A percentile compares a stretch with the other conserved stretches of the same genome.
These are phyloP conservation scores for Cladophialophora immunda DNA, from an alignment of 2,329 filamentous ascomycete genomes.

Conservation along the genomic window DNA sequence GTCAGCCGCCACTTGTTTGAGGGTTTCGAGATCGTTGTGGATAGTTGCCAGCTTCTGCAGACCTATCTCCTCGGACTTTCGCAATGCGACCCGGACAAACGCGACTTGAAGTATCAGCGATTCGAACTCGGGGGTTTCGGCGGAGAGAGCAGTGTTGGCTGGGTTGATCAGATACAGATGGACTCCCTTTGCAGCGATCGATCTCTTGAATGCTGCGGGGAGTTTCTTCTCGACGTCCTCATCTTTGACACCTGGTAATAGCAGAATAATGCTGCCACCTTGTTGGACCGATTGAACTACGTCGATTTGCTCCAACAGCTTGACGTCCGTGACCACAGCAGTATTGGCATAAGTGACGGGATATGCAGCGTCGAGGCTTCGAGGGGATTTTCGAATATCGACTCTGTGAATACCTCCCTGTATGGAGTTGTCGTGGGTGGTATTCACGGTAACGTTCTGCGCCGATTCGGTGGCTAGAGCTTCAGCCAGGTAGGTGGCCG, in stretches of 20 bases:
- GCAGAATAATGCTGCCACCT: slow-evolving; percentile 77
- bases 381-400: slow-evolving; percentile 84
- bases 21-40: slow-evolving; percentile 66
- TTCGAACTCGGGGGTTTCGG: slow-evolving; percentile 68
- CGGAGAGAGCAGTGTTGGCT: slow-evolving; percentile 71
- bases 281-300: slow-evolving; percentile 74
- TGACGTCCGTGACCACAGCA: slow-evolving; percentile 78
- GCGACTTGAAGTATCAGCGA: slow-evolving; percentile 78
- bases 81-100: slow-evolving; percentile 80
- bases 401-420: slow-evolving; percentile 82
- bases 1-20: slow-evolving; percentile 67
- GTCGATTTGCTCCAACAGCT: slow-evolving; percentile 80
- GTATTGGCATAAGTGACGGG: slow-evolving; percentile 81
- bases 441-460: slow-evolving; percentile 68
- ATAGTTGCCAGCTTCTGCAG: slow-evolving; percentile 72
- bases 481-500: slow-evolving; percentile 69
- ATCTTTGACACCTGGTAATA: slow-evolving; percentile 80
- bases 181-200: slow-evolving; percentile 73
- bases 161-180: slow-evolving; percentile 80
- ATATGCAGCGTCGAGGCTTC: slow-evolving; percentile 85
- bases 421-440: slow-evolving; percentile 68
- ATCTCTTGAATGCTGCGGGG: slow-evolving; percentile 73
- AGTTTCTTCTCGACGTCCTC: slow-evolving; percentile 91
- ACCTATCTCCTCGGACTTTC: slow-evolving; percentile 69
- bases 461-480: slow-evolving; percentile 68